A percentile compares a stretch with the other conserved stretches of the same genome.
Conservation (phyloP, 208 protist species). For the Phytomonas sp. region DNA sequence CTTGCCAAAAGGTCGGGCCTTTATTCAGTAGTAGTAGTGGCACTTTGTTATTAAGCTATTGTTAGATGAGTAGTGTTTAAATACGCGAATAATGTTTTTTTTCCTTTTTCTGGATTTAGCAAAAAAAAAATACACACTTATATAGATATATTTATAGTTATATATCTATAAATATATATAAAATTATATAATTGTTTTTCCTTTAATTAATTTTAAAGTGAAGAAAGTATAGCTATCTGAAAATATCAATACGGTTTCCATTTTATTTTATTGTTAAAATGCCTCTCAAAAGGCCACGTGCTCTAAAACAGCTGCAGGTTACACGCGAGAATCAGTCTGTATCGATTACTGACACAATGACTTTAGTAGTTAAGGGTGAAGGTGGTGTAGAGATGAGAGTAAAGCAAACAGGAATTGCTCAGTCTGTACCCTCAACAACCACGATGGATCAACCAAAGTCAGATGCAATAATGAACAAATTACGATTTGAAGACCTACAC, state of each 20-base stretch:
- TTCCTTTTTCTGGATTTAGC: background rate
- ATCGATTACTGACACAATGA: conserved; percentile 88
- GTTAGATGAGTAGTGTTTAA: background rate
- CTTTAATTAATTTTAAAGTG: conserved; percentile 16
- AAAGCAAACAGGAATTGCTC: conserved; percentile 76
- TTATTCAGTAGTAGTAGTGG: background rate
- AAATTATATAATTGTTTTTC: conserved; percentile 19
- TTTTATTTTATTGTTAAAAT: conserved; percentile 23
- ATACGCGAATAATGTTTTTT: background rate
- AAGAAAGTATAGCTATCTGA: background rate
- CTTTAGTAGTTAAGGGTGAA: conserved; percentile 82
- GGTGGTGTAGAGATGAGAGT: conserved; percentile 79
- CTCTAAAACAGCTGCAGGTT: conserved; percentile 55
- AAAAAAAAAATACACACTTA: conserved; percentile 13
- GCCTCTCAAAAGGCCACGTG: conserved; percentile 70
- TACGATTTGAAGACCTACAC: conserved; percentile 81
- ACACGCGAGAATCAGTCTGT: conserved; percentile 55
- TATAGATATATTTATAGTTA: conserved; percentile 4
- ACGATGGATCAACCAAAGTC: conserved; percentile 13
- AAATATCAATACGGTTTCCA: background rate
- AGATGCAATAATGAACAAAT: conserved; percentile 63
- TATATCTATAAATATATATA: conserved; percentile 10
- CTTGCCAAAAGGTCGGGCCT: too few species aligned
- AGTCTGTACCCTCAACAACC: conserved; percentile 17
- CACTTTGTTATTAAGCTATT: background rate